These are phyloP conservation scores for Teunomyces cretensis DNA, from an alignment of 805 yeast species.

Conservation along the genomic window DNA sequence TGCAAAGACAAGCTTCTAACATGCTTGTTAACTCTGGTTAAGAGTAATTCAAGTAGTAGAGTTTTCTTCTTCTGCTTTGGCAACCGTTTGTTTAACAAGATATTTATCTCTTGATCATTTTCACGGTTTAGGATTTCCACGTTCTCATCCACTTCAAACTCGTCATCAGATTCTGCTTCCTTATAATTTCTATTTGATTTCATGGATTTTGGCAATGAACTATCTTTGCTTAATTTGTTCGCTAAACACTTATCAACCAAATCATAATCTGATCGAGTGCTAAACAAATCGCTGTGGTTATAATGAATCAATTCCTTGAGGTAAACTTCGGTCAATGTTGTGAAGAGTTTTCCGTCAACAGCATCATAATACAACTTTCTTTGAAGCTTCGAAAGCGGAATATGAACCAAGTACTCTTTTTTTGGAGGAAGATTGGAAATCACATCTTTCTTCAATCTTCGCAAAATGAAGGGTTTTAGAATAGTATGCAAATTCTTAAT, in stretches of 20 bases:
- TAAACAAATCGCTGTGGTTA: slow-evolving; percentile 29
- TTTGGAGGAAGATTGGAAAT: slow-evolving; percentile 74
- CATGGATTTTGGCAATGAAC: background rate
- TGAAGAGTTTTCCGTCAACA: slow-evolving; percentile 43
- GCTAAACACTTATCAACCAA: slow-evolving; percentile 42
- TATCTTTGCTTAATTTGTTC: slow-evolving; percentile 3
- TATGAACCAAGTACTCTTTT: slow-evolving; percentile 81
- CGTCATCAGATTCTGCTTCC: slow-evolving; percentile 33
- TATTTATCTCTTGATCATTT: background rate
- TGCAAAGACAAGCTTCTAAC: slow-evolving; percentile 46
- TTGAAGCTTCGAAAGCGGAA: slow-evolving; percentile 65
- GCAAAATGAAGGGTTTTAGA: slow-evolving; percentile 78
- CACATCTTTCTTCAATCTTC: slow-evolving; percentile 79
- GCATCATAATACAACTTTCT: slow-evolving; percentile 58
- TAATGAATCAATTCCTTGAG: slow-evolving; percentile 51
- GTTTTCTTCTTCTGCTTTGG: slow-evolving; percentile 10
- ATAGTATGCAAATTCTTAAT: slow-evolving; percentile 82
- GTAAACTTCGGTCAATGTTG: slow-evolving; percentile 45
- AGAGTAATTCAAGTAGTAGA: slow-evolving; percentile 13
- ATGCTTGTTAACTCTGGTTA: slow-evolving; percentile 14
- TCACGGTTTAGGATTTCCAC: background rate
- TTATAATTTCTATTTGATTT: slow-evolving; percentile 5
- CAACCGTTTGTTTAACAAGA: background rate
- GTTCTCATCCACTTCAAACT: slow-evolving; percentile 16
- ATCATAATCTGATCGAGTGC: slow-evolving; percentile 15